Conservation (phyloP, 73 alveolate species). For the Tetrahymena thermophila region DNA sequence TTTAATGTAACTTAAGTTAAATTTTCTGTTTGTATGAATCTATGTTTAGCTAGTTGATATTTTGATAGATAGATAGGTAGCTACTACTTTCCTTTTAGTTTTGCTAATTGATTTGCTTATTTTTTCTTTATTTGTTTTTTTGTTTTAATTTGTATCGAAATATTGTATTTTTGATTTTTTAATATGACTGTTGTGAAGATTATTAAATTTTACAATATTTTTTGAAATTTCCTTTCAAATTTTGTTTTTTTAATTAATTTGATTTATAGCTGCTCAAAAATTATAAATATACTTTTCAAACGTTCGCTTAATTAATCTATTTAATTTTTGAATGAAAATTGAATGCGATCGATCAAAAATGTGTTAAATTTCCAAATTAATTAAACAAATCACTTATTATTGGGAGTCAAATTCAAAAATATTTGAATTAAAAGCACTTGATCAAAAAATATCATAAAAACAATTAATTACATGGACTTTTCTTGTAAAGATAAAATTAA, state of each 20-base stretch:
- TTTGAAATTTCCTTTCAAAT: neutral
- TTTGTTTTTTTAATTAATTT: neutral
- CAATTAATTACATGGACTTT: no score
- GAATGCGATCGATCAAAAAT: neutral
- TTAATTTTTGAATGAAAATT: neutral
- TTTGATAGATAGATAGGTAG: neutral
- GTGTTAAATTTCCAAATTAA: neutral
- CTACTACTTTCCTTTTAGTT: neutral
- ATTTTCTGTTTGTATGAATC: neutral
- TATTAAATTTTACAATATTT: neutral
- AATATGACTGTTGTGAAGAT: neutral
- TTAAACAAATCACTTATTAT: neutral
- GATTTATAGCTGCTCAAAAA: neutral
- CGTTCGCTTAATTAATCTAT: neutral
- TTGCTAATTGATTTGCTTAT: neutral
- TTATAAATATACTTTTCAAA: neutral
- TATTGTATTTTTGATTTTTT: neutral
- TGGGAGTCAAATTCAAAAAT: neutral
- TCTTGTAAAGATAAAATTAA: no score
- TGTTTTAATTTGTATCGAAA: neutral
- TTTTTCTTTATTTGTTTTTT: neutral
- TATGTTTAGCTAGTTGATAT: neutral
- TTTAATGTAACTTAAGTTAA: neutral
- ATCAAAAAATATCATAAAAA: neutral
- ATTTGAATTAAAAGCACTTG: neutral